A percentile compares a stretch with the other conserved stretches of the same genome.
Evolutionary conservation across 2,329 filamentous ascomycete genomes (phyloP).

Genomic region (Phaeoacremonium minimum): DNA sequence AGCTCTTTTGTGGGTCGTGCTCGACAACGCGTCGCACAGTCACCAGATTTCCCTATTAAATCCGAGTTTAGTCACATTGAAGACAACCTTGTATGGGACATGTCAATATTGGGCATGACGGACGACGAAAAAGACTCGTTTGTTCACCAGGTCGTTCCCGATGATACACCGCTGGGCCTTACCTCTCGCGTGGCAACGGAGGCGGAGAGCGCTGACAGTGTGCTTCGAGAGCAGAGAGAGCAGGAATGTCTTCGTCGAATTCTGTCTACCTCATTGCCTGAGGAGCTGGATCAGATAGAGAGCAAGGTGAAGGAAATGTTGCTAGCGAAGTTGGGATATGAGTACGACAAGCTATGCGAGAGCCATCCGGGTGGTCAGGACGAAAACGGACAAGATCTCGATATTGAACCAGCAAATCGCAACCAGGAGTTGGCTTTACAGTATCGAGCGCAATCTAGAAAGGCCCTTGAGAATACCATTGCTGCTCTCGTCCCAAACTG

Average conservation of each 20-base stretch:
- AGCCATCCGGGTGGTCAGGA: conserved; percentile 31
- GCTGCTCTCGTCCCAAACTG: conserved; percentile 7
- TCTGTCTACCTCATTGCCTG: conserved; percentile 29
- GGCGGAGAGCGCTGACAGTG: neutral
- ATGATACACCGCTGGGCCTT: conserved; percentile 7
- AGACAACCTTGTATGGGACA: conserved; percentile 47
- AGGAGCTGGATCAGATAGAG: conserved; percentile 34
- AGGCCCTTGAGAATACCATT: conserved; percentile 37
- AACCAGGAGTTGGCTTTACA: conserved; percentile 43
- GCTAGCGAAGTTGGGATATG: conserved; percentile 30
- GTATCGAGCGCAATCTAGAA: conserved; percentile 45
- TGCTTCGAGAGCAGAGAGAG: conserved; percentile 17
- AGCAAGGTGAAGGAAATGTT: conserved; percentile 25
- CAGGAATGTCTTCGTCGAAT: conserved; percentile 12
- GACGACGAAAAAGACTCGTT: conserved; percentile 14
- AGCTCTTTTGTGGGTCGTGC: conserved; percentile 42
- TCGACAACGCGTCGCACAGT: conserved; percentile 23
- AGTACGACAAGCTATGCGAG: conserved; percentile 37
- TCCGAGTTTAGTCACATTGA: conserved; percentile 46
- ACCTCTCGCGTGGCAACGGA: conserved; percentile 2
- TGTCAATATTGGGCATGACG: conserved; percentile 32
- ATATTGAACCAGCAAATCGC: conserved; percentile 23
- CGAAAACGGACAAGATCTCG: conserved; percentile 27
- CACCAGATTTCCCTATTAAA: conserved; percentile 20
- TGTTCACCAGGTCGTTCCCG: conserved; percentile 12